phyloP scores from a whole-genome alignment of 1,284 basidiomycete species.

The Leccinum angustisporum region DNA sequence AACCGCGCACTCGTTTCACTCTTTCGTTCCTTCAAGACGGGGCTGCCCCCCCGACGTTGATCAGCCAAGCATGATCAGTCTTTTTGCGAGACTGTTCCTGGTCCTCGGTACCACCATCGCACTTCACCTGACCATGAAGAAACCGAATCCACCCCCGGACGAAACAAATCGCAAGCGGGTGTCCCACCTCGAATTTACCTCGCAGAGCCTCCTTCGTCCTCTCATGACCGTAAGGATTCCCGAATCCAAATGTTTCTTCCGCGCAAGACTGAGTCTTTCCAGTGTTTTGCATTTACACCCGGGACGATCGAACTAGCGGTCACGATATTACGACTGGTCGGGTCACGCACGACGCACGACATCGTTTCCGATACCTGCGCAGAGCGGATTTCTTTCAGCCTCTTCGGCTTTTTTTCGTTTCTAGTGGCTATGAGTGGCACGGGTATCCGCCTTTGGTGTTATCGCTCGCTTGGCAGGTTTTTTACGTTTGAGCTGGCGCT shows the following conservation, averaged over 20 bases:
- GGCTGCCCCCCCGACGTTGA: background rate
- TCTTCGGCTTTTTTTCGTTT: background rate
- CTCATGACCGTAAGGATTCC: background rate
- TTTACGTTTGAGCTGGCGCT: slow-evolving; percentile 28
- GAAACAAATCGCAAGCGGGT: background rate
- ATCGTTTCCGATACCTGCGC: background rate
- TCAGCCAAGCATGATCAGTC: background rate
- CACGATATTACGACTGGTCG: no score
- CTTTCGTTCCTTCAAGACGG: background rate
- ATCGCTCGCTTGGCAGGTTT: slow-evolving; percentile 17
- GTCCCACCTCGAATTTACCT: background rate
- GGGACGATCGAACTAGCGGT: background rate
- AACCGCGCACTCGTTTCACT: background rate
- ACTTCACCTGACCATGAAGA: background rate
- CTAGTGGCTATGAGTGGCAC: background rate
- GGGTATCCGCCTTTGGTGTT: slow-evolving; percentile 7
- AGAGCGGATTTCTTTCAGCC: background rate
- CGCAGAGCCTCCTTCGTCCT: background rate
- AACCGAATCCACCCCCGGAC: background rate
- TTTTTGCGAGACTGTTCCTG: background rate
- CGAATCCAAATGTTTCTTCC: background rate
- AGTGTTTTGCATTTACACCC: background rate
- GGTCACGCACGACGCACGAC: background rate
- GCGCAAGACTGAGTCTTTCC: background rate
- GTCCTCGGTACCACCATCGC: background rate